Conservation (phyloP, 2,329 filamentous ascomycete species). For the Exserohilum rostratum region DNA sequence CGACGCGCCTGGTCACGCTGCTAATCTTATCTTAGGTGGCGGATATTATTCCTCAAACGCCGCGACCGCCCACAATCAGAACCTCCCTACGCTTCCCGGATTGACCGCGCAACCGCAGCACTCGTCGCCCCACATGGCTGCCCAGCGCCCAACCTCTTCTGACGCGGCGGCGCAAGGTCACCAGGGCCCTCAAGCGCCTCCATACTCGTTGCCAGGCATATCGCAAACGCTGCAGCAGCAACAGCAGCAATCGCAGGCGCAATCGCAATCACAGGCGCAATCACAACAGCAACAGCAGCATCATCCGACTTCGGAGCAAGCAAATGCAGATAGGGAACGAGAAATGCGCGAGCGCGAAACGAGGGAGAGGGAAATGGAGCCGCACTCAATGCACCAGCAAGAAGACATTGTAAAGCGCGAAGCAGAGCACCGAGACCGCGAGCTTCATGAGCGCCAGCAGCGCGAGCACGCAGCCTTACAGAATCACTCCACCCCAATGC, state of each 20-base stretch:
- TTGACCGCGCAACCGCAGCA: slow-evolving; percentile 54
- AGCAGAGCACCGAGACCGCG: slow-evolving; percentile 60
- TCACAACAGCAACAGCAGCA: slow-evolving; percentile 43
- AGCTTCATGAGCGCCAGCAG: slow-evolving; percentile 62
- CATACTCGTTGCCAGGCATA: slow-evolving; percentile 53
- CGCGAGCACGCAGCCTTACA: slow-evolving; percentile 77
- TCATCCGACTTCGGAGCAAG: slow-evolving; percentile 43
- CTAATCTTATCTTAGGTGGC: slow-evolving; percentile 34
- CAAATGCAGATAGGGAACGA: slow-evolving; percentile 52
- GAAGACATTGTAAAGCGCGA: slow-evolving; percentile 59
- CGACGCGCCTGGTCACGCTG: slow-evolving; percentile 11
- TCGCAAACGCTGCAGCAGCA: slow-evolving; percentile 49
- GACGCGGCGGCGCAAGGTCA: slow-evolving; percentile 45
- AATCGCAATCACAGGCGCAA: slow-evolving; percentile 34
- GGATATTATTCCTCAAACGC: slow-evolving; percentile 51
- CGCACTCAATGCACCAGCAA: slow-evolving; percentile 53
- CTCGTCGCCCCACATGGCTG: slow-evolving; percentile 45
- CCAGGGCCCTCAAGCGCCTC: slow-evolving; percentile 46
- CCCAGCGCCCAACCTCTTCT: slow-evolving; percentile 45
- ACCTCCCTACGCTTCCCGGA: slow-evolving; percentile 52
- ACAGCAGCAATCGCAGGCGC: slow-evolving; percentile 25
- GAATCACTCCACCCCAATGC: slow-evolving; percentile 84
- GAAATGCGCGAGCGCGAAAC: slow-evolving; percentile 53
- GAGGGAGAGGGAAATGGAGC: slow-evolving; percentile 61
- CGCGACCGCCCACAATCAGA: slow-evolving; percentile 48